A percentile compares a stretch with the other conserved stretches of the same genome.
phyloP scores from a whole-genome alignment of 345 rosid species.

The Lepidium aucheri region DNA sequence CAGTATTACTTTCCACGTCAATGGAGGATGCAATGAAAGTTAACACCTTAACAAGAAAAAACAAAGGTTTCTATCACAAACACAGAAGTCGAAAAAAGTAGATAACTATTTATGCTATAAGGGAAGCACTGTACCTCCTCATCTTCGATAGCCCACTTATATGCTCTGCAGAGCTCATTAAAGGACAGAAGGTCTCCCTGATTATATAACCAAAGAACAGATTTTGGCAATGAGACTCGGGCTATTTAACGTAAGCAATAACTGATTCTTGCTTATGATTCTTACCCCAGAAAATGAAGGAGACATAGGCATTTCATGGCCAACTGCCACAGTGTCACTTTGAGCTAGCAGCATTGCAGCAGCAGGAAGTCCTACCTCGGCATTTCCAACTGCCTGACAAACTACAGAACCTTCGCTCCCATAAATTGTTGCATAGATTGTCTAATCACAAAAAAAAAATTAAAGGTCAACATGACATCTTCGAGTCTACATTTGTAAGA shows the following conservation, averaged over 20 bases:
- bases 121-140: conserved; percentile 43
- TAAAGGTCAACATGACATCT: neutral
- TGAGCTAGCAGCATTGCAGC: conserved; percentile 54
- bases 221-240: conserved; percentile 3
- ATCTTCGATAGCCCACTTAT: conserved; percentile 69
- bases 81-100: neutral
- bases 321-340: conserved; percentile 73
- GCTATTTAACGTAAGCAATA: neutral
- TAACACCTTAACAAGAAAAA: conserved; percentile 47
- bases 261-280: conserved; percentile 21
- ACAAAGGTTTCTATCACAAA: neutral
- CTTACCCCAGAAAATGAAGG: conserved; percentile 79
- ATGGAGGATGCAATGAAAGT: conserved; percentile 26
- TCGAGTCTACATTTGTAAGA: neutral
- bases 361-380: conserved; percentile 70
- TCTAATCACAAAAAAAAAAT: conserved; percentile 40
- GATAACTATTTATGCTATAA: neutral
- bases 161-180: conserved; percentile 69
- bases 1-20: conserved; percentile 38
- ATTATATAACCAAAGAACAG: conserved; percentile 22
- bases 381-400: conserved; percentile 56
- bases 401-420: conserved; percentile 48
- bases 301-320: conserved; percentile 62
- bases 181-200: conserved; percentile 83
- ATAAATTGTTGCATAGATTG: conserved; percentile 53